These are phyloP conservation scores for Tuber calosporum DNA, from an alignment of 495 filamentous ascomycete species.

Conservation along the genomic window DNA sequence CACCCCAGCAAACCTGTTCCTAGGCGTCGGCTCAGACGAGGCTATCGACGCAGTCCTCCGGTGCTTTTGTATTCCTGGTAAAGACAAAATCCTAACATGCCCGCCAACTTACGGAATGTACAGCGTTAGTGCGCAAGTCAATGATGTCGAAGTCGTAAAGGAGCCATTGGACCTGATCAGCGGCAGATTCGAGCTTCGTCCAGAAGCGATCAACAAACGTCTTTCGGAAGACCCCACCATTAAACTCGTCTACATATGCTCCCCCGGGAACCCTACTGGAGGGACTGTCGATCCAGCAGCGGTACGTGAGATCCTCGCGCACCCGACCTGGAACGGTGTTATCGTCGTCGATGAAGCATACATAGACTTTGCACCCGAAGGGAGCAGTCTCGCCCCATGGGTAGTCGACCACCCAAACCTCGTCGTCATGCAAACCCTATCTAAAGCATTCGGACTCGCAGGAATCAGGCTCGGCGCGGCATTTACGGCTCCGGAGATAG, in stretches of 20 bases:
- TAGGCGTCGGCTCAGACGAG: slow-evolving; percentile 89
- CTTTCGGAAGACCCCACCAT: slow-evolving; percentile 59
- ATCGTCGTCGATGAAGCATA: slow-evolving; percentile 94
- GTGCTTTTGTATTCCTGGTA: slow-evolving; percentile 80
- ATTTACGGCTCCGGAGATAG: slow-evolving; percentile 55
- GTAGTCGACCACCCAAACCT: slow-evolving; percentile 90
- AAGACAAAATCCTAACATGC: slow-evolving; percentile 84
- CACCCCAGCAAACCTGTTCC: slow-evolving; percentile 75
- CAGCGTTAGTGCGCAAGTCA: slow-evolving; percentile 81
- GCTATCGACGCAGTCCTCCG: slow-evolving; percentile 88
- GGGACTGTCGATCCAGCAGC: slow-evolving; percentile 69
- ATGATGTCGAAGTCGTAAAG: slow-evolving; percentile 79
- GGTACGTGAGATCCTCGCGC: slow-evolving; percentile 64
- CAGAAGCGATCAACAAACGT: slow-evolving; percentile 57
- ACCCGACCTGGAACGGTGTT: slow-evolving; percentile 92
- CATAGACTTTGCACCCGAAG: slow-evolving; percentile 81
- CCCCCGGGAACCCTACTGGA: slow-evolving; percentile 88
- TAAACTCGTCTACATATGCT: slow-evolving; percentile 86
- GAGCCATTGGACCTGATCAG: slow-evolving; percentile 61
- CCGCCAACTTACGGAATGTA: slow-evolving; percentile 99
- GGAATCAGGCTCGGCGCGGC: slow-evolving; percentile 73
- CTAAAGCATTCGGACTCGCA: slow-evolving; percentile 91
- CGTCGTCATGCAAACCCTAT: slow-evolving; percentile 94
- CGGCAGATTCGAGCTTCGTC: slow-evolving; percentile 62
- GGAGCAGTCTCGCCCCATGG: slow-evolving; percentile 82